phyloP scores from a whole-genome alignment of 495 filamentous ascomycete genomes.

The Cenococcum geophilum region DNA sequence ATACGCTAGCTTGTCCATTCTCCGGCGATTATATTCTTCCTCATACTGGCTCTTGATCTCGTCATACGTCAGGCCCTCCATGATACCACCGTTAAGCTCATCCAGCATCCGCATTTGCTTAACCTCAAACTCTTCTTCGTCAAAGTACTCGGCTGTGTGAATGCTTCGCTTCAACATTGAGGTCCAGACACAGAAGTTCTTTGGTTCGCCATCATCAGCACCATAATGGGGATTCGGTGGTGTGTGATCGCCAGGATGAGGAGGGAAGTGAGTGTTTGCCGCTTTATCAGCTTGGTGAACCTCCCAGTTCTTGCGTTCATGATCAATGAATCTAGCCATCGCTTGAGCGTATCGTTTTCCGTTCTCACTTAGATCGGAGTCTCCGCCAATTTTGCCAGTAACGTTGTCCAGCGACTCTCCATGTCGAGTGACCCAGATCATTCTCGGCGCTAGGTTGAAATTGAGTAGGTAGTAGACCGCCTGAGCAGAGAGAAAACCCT shows the following conservation, averaged over 20 bases:
- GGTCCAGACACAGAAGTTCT: slow-evolving; percentile 97
- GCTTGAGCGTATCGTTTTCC: slow-evolving; percentile 66
- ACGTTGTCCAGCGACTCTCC: slow-evolving; percentile 80
- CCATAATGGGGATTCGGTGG: slow-evolving; percentile 85
- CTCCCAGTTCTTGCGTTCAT: slow-evolving; percentile 70
- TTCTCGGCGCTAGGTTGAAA: slow-evolving; percentile 89
- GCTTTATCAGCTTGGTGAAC: slow-evolving; percentile 67
- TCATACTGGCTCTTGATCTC: slow-evolving; percentile 70
- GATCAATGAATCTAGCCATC: slow-evolving; percentile 68
- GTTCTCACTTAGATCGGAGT: slow-evolving; percentile 71
- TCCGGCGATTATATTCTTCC: slow-evolving; percentile 70
- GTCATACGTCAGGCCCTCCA: slow-evolving; percentile 91
- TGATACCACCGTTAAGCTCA: slow-evolving; percentile 83
- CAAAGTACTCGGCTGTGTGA: slow-evolving; percentile 78
- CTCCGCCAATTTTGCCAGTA: slow-evolving; percentile 73
- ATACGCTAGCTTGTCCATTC: slow-evolving; percentile 80
- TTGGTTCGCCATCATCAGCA: slow-evolving; percentile 48
- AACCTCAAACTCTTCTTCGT: slow-evolving; percentile 94
- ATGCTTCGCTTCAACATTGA: slow-evolving; percentile 88
- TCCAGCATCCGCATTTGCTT: slow-evolving; percentile 99
- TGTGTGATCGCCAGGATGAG: slow-evolving; percentile 79
- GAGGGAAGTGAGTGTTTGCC: slow-evolving; percentile 67
- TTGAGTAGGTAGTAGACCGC: slow-evolving; percentile 90
- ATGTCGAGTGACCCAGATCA: slow-evolving; percentile 97
- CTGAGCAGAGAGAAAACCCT: slow-evolving; percentile 83